phyloP scores from a whole-genome alignment of 768 basidiomycete genomes.

The Termitomyces heimii region DNA sequence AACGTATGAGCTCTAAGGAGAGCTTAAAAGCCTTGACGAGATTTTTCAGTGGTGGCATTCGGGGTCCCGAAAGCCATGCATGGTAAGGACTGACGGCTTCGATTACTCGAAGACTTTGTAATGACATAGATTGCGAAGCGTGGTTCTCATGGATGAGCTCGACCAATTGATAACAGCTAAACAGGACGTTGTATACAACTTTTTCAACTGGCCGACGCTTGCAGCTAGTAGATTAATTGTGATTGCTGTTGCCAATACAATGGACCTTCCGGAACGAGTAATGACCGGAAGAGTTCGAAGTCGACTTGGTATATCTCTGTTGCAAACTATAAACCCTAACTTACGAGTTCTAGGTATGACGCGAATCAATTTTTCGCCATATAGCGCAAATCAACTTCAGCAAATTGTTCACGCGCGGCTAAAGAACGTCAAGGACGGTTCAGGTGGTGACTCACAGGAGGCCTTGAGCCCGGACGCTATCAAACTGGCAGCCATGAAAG shows the following conservation, averaged over 20 bases:
- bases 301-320: slow-evolving; percentile 59
- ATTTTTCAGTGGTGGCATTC: slow-evolving; percentile 61
- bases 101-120: background rate
- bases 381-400: slow-evolving; percentile 69
- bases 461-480: slow-evolving; percentile 69
- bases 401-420: slow-evolving; percentile 86
- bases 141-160: slow-evolving; percentile 97
- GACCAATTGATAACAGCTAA: slow-evolving; percentile 95
- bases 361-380: slow-evolving; percentile 90
- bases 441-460: slow-evolving; percentile 40
- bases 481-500: slow-evolving; percentile 73
- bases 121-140: slow-evolving; percentile 37
- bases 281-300: slow-evolving; percentile 91
- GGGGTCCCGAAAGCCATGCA: slow-evolving; percentile 79
- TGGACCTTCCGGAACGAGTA: slow-evolving; percentile 94
- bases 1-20: slow-evolving; percentile 68
- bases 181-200: slow-evolving; percentile 98
- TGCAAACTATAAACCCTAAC: background rate
- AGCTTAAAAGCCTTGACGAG: slow-evolving; percentile 72
- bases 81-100: slow-evolving; percentile 49
- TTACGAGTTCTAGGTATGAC: slow-evolving; percentile 61
- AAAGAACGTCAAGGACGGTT: slow-evolving; percentile 44
- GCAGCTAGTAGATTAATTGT: slow-evolving; percentile 86
- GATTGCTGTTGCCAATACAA: slow-evolving; percentile 95
- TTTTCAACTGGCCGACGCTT: slow-evolving; percentile 99